Conservation (phyloP, 202 grass and related monocot genomes). For the Schoenoplectus tabernaemontani region DNA sequence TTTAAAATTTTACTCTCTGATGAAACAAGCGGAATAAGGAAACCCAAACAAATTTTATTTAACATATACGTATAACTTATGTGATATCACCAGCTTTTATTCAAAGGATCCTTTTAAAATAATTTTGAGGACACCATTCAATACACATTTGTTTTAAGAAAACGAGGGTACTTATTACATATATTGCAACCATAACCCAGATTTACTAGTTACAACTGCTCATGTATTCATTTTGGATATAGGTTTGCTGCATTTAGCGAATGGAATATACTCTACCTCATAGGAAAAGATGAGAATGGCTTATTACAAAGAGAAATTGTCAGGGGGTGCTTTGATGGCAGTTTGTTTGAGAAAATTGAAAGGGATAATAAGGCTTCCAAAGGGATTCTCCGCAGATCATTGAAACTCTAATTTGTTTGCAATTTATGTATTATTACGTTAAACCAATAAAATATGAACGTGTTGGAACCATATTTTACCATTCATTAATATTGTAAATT, state of each 20-base stretch:
- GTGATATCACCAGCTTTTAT: too few species aligned
- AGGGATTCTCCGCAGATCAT: background rate
- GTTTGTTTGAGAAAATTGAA: constrained; percentile 45
- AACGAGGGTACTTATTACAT: too few species aligned
- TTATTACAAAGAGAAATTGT: constrained; percentile 33
- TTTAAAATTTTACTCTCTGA: too few species aligned
- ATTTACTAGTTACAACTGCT: background rate
- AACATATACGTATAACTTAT: too few species aligned
- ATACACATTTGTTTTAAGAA: too few species aligned
- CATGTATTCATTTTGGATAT: background rate
- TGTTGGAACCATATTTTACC: background rate
- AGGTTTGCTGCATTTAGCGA: constrained; percentile 22
- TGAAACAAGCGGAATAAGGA: too few species aligned
- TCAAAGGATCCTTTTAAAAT: too few species aligned
- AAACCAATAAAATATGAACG: background rate
- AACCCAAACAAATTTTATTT: too few species aligned
- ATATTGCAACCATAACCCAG: too few species aligned
- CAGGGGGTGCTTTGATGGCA: constrained; percentile 42
- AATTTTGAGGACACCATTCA: too few species aligned
- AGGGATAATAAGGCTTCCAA: constrained; percentile 24
- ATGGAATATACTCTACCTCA: constrained; percentile 37
- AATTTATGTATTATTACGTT: background rate
- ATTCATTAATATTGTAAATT: background rate
- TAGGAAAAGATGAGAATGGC: constrained; percentile 46
- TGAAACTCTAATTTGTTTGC: background rate